Evolutionary conservation across 352 stramenopile genomes (phyloP).

Genomic region (Phytophthora citrophthora): DNA sequence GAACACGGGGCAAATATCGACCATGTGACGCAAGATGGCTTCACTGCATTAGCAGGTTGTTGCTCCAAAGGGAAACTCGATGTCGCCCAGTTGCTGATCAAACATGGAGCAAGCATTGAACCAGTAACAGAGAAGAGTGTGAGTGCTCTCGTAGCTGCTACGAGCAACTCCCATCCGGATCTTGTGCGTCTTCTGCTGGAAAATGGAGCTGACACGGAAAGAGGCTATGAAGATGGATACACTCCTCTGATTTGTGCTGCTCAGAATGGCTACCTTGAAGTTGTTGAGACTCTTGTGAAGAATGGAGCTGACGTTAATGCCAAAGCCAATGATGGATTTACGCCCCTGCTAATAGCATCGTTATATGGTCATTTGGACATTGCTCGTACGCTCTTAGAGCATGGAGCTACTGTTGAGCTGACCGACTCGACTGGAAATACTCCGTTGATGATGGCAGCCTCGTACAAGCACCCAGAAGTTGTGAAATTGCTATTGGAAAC

Average conservation of each 20-base stretch:
- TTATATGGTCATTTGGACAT: neutral
- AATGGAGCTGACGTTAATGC: neutral
- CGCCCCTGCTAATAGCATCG: neutral
- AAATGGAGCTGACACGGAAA: neutral
- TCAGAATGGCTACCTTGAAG: neutral
- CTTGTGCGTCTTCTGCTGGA: neutral
- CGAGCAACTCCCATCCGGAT: neutral
- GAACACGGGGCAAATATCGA: neutral
- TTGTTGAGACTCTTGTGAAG: neutral
- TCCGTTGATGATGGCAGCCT: neutral
- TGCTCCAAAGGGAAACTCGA: neutral
- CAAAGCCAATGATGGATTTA: neutral
- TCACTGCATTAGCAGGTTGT: neutral
- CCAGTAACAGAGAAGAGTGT: neutral
- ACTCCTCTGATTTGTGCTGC: neutral
- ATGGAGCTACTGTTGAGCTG: neutral
- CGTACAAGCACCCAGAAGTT: neutral
- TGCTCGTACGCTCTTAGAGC: neutral
- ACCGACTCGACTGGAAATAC: neutral
- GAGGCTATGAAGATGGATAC: neutral
- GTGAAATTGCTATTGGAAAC: neutral
- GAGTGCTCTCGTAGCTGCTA: neutral
- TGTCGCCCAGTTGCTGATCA: neutral
- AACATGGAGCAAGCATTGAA: neutral
- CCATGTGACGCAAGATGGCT: neutral